A percentile compares a stretch with the other conserved stretches of the same genome.
Evolutionary conservation across 352 stramenopile species (phyloP).

Genomic region (Phytopythium chamaehyphon): DNA sequence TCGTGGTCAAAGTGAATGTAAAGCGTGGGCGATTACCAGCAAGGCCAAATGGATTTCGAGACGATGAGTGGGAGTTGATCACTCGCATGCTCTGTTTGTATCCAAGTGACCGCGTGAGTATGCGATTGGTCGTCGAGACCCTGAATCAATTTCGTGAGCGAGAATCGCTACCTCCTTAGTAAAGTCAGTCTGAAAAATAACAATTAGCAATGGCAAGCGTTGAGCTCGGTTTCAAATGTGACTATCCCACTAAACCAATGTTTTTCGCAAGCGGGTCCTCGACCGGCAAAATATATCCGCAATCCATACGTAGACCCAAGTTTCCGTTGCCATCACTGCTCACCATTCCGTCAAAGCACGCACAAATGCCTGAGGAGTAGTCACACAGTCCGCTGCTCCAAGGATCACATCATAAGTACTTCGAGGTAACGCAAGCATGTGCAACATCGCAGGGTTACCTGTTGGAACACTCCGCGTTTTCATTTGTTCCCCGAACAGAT

Average conservation of each 20-base stretch:
- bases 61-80: background rate
- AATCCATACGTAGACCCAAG: constrained; percentile 58
- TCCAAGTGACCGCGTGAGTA: background rate
- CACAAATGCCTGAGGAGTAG: constrained; percentile 41
- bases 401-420: constrained; percentile 1
- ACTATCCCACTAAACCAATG: constrained; percentile 15
- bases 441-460: constrained; percentile 33
- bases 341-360: constrained; percentile 71
- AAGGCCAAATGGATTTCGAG: background rate
- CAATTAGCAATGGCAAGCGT: no score
- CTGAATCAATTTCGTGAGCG: constrained; percentile 5
- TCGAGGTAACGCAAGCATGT: background rate
- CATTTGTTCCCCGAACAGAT: constrained; percentile 55
- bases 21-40: background rate
- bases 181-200: no score
- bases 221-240: no score
- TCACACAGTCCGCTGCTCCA: constrained; percentile 51
- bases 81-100: background rate
- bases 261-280: constrained; percentile 35
- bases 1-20: background rate
- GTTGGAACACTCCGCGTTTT: constrained; percentile 72
- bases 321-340: constrained; percentile 48
- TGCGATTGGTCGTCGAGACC: background rate
- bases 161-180: no score
- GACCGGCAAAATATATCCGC: constrained; percentile 42